phyloP scores from a whole-genome alignment of 345 rosid genomes.

The Rhizophora mangle region DNA sequence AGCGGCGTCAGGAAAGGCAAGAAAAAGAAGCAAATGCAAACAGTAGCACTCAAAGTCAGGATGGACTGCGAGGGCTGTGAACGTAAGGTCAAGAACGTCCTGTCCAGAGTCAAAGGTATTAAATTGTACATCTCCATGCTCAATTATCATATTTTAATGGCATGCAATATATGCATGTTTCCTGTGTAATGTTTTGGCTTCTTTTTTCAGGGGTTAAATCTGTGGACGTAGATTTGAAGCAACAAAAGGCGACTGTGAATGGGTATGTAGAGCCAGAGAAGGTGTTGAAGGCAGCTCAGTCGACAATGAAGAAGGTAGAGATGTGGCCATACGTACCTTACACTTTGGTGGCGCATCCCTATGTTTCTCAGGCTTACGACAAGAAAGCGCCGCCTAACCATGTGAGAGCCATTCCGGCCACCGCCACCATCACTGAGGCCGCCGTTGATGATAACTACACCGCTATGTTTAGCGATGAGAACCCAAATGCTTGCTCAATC shows the following conservation, averaged over 20 bases:
- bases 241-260: conserved; percentile 72
- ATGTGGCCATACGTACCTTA: conserved; percentile 91
- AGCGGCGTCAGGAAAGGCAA: conserved; percentile 38
- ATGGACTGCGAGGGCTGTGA: conserved; percentile 93
- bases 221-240: conserved; percentile 77
- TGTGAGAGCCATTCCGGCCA: conserved; percentile 50
- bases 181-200: not conserved
- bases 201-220: conserved; percentile 53
- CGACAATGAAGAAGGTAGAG: conserved; percentile 90
- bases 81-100: conserved; percentile 72
- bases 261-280: conserved; percentile 61
- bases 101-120: conserved; percentile 69
- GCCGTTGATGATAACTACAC: conserved; percentile 57
- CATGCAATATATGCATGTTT: not conserved
- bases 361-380: conserved; percentile 78
- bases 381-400: conserved; percentile 88
- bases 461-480: conserved; percentile 74
- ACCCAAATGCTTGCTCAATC: conserved; percentile 73
- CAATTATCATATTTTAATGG: not conserved
- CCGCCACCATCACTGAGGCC: conserved; percentile 52
- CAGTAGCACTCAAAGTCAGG: conserved; percentile 70
- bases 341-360: conserved; percentile 60
- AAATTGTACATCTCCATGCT: not conserved
- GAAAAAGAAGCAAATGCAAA: conserved; percentile 64
- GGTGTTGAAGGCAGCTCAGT: conserved; percentile 64